phyloP scores from a whole-genome alignment of 192 early-diverging fungal genomes.

The Jimgerdemannia flammicorona region DNA sequence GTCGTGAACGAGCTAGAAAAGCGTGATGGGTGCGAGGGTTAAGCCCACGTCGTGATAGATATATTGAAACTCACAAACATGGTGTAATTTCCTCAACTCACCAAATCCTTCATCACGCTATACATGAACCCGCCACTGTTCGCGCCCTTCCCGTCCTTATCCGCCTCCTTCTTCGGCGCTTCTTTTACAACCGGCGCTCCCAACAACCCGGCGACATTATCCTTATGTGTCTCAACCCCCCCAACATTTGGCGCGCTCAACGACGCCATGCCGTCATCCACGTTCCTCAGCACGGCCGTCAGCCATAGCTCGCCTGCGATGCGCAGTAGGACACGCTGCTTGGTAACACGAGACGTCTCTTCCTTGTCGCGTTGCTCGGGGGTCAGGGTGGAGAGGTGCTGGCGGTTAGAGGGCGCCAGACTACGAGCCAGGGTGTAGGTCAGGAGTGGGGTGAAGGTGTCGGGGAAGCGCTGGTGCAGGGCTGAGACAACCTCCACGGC shows the following conservation, averaged over 20 bases:
- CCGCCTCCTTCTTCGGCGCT: conserved; percentile 21
- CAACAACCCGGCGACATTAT: conserved; percentile 44
- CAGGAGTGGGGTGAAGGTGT: conserved; percentile 69
- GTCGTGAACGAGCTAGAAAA: conserved; percentile 22
- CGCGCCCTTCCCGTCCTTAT: conserved; percentile 13
- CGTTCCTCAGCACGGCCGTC: conserved; percentile 65
- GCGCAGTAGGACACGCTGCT: conserved; percentile 65
- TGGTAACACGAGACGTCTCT: conserved; percentile 63
- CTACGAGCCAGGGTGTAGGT: conserved; percentile 59
- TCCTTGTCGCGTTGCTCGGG: conserved; percentile 86
- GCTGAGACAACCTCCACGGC: conserved; percentile 59
- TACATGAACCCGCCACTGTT: conserved; percentile 45
- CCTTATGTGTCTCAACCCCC: conserved; percentile 40
- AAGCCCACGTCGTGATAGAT: neutral
- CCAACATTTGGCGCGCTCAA: conserved; percentile 33
- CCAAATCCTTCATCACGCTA: conserved; percentile 45
- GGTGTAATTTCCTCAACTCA: conserved; percentile 11
- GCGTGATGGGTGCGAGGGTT: neutral
- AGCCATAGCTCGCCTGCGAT: conserved; percentile 82
- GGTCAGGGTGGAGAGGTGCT: conserved; percentile 55
- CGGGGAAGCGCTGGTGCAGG: conserved; percentile 87
- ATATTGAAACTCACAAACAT: neutral
- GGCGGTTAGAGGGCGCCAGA: conserved; percentile 57
- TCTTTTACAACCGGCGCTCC: conserved; percentile 21
- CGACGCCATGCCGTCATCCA: conserved; percentile 56